Conservation (phyloP, 2,329 filamentous ascomycete genomes). For the Trichophyton benhamiae region DNA sequence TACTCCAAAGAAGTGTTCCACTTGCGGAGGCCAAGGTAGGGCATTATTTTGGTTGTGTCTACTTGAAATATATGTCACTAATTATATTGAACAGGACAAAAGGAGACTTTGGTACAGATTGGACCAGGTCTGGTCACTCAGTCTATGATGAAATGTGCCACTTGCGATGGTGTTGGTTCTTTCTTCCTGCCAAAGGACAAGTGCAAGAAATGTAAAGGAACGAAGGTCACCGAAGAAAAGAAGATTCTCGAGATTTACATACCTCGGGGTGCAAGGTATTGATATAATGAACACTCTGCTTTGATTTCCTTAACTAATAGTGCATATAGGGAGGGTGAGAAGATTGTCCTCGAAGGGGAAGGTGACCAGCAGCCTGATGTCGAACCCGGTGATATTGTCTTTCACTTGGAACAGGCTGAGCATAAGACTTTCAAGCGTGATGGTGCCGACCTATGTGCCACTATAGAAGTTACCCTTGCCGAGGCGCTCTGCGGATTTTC, state of each 20-base stretch:
- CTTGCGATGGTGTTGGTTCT: conserved; percentile 73
- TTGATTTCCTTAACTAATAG: conserved; percentile 1
- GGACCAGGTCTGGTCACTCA: conserved; percentile 78
- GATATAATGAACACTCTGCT: neutral
- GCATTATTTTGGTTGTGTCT: neutral
- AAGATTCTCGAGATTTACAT: conserved; percentile 97
- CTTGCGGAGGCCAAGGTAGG: conserved; percentile 64
- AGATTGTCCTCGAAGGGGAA: conserved; percentile 81
- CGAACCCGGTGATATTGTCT: conserved; percentile 84
- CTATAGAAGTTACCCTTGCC: conserved; percentile 65
- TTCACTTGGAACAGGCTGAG: conserved; percentile 67
- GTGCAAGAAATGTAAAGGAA: conserved; percentile 98
- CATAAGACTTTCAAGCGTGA: conserved; percentile 74
- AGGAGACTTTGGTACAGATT: conserved; percentile 66
- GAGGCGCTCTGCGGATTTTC: conserved; percentile 85
- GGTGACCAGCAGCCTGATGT: conserved; percentile 85
- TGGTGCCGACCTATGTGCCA: conserved; percentile 71
- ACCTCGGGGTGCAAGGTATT: conserved; percentile 61
- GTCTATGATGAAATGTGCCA: conserved; percentile 64
- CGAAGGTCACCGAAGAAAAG: conserved; percentile 71
- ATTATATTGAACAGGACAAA: conserved; percentile 42
- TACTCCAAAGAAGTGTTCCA: conserved; percentile 68
- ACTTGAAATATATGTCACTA: neutral
- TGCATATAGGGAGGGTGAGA: conserved; percentile 53
- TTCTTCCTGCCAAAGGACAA: conserved; percentile 93